A percentile compares a stretch with the other conserved stretches of the same genome.
These are phyloP conservation scores for Hyphopichia khmerensis DNA, from an alignment of 1,139 yeast genomes.

Conservation along the genomic window DNA sequence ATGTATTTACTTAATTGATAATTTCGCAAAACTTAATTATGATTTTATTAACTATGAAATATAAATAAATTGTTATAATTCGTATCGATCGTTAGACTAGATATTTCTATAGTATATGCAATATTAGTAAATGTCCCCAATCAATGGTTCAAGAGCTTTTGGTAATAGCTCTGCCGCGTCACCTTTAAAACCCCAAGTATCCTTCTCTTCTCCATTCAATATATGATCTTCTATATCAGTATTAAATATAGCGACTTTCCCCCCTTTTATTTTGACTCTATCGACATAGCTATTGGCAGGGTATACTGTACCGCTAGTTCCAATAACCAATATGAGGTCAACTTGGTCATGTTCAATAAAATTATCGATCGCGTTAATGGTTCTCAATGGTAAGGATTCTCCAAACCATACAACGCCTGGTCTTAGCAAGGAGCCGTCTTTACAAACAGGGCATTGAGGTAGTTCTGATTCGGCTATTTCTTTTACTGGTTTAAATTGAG, in stretches of 20 bases:
- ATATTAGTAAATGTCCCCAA: constrained; percentile 17
- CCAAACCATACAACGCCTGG: constrained; percentile 97
- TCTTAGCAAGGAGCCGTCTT: constrained; percentile 47
- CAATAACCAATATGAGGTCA: constrained; percentile 77
- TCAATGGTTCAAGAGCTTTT: constrained; percentile 56
- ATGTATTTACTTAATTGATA: background rate
- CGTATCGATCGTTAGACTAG: background rate
- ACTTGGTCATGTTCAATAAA: constrained; percentile 60
- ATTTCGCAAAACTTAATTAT: no score
- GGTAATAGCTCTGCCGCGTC: constrained; percentile 79
- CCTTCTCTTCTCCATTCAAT: constrained; percentile 37
- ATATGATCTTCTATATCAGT: constrained; percentile 55
- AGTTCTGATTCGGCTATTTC: constrained; percentile 50
- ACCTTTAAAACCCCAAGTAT: constrained; percentile 73
- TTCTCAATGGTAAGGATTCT: constrained; percentile 67
- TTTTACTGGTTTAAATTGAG: constrained; percentile 48
- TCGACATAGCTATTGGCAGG: constrained; percentile 93
- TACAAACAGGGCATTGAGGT: constrained; percentile 79
- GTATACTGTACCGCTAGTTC: constrained; percentile 84
- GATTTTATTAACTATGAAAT: background rate
- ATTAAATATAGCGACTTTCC: constrained; percentile 81
- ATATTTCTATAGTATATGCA: background rate
- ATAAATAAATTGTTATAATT: background rate
- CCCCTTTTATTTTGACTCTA: constrained; percentile 68
- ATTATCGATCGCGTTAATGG: constrained; percentile 65